These are phyloP conservation scores for Boletus insuetus DNA, from an alignment of 768 basidiomycete genomes.

Conservation along the genomic window DNA sequence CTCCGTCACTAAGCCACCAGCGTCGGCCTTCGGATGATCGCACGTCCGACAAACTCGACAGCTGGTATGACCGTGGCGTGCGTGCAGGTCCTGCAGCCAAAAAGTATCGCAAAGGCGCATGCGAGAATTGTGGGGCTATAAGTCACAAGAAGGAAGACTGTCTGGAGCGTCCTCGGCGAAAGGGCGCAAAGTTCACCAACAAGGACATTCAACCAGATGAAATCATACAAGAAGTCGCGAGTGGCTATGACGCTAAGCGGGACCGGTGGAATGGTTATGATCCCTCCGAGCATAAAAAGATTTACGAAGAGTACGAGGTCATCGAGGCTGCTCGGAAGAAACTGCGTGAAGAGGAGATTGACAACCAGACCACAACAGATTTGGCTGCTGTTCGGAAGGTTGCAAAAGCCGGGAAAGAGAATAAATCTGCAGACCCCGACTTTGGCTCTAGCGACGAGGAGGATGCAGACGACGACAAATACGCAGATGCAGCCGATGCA, in stretches of 20 bases:
- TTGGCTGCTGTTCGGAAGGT: slow-evolving; percentile 89
- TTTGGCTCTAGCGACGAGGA: slow-evolving; percentile 97
- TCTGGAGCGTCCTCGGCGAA: slow-evolving; percentile 93
- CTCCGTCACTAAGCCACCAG: slow-evolving; percentile 92
- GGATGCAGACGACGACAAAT: slow-evolving; percentile 95
- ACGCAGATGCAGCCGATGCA: slow-evolving; percentile 96
- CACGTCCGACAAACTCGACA: slow-evolving; percentile 66
- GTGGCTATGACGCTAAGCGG: slow-evolving; percentile 89
- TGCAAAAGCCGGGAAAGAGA: slow-evolving; percentile 83
- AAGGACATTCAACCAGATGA: slow-evolving; percentile 92
- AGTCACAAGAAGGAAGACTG: slow-evolving; percentile 91
- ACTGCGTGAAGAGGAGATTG: slow-evolving; percentile 93
- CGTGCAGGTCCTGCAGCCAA: slow-evolving; percentile 89
- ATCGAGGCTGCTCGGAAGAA: slow-evolving; percentile 89
- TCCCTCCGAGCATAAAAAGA: slow-evolving; percentile 74
- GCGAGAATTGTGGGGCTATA: slow-evolving; percentile 98
- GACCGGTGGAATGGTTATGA: slow-evolving; percentile 99
- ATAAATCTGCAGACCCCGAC: slow-evolving; percentile 75
- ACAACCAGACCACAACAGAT: slow-evolving; percentile 93
- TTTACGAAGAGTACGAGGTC: slow-evolving; percentile 94
- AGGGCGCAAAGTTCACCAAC: slow-evolving; percentile 91
- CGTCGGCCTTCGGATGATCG: slow-evolving; percentile 67
- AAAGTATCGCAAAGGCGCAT: slow-evolving; percentile 96
- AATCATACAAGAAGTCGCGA: slow-evolving; percentile 72
- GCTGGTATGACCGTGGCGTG: slow-evolving; percentile 88